A percentile compares a stretch with the other conserved stretches of the same genome.
phyloP scores from a whole-genome alignment of 164 flowering plant species.

The Dillenia turbinata region DNA sequence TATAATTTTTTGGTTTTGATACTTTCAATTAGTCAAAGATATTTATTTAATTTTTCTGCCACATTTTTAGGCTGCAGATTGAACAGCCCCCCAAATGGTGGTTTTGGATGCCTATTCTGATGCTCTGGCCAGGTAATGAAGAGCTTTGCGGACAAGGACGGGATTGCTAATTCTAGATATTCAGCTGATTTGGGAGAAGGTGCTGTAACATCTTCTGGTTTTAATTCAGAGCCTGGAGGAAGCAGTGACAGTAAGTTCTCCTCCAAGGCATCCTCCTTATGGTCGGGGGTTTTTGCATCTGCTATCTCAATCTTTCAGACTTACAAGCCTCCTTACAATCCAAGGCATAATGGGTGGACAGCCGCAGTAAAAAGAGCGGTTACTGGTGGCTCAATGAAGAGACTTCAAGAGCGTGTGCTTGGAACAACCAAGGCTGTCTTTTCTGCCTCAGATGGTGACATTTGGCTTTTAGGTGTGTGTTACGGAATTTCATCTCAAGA shows the following conservation, averaged over 20 bases:
- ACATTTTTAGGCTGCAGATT: too few species aligned
- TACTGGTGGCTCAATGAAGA: slow-evolving; percentile 67
- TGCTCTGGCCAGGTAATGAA: slow-evolving; percentile 52
- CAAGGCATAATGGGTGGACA: slow-evolving; percentile 56
- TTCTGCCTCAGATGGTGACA: slow-evolving; percentile 60
- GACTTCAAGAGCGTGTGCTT: slow-evolving; percentile 65
- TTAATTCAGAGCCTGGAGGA: slow-evolving; percentile 20
- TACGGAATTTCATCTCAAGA: slow-evolving; percentile 51
- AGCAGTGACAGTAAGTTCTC: slow-evolving; percentile 23
- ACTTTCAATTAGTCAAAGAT: too few species aligned
- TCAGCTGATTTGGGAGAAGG: slow-evolving; percentile 23
- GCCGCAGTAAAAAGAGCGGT: slow-evolving; percentile 52
- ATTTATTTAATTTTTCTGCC: too few species aligned
- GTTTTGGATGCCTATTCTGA: too few species aligned
- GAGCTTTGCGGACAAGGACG: slow-evolving; percentile 39
- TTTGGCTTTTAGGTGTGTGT: slow-evolving; percentile 86
- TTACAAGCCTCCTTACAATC: slow-evolving; percentile 12
- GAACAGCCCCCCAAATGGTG: too few species aligned
- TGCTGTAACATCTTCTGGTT: slow-evolving; percentile 10
- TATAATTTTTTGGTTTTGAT: too few species aligned
- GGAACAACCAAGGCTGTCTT: slow-evolving; percentile 50
- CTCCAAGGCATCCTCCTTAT: slow-evolving; percentile 27
- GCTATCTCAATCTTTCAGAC: slow-evolving; percentile 52
- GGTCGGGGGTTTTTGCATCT: slow-evolving; percentile 54
- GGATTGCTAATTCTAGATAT: slow-evolving; percentile 25